Conservation (phyloP, 768 basidiomycete species). For the Postia placenta region DNA sequence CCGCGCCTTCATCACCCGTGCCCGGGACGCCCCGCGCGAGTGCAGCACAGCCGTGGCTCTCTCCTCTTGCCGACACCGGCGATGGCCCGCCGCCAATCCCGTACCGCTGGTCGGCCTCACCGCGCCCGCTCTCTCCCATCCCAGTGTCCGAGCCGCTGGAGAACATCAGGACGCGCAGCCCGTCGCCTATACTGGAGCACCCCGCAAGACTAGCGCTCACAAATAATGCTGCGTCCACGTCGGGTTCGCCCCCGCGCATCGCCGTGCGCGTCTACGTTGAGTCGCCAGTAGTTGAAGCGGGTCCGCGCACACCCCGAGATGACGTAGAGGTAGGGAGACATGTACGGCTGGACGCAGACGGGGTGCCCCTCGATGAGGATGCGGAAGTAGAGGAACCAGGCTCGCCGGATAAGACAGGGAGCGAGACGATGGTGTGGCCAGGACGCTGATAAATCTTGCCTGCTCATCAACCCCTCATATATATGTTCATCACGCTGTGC, state of each 20-base stretch:
- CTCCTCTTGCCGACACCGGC: too few species aligned
- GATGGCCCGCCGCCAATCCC: slow-evolving; percentile 8
- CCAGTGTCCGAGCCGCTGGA: slow-evolving; percentile 1
- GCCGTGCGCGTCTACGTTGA: background rate
- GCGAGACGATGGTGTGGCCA: slow-evolving; percentile 36
- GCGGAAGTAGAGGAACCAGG: slow-evolving; percentile 29
- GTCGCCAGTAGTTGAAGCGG: background rate
- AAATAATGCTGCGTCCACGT: too few species aligned
- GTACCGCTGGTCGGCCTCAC: slow-evolving; percentile 16
- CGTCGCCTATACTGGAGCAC: too few species aligned
- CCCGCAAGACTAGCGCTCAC: too few species aligned
- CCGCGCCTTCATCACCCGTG: too few species aligned
- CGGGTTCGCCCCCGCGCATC: background rate
- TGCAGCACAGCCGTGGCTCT: slow-evolving; percentile 3
- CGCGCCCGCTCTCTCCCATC: slow-evolving; percentile 6
- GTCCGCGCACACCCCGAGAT: too few species aligned
- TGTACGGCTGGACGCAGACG: slow-evolving; percentile 40
- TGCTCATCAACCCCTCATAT: background rate
- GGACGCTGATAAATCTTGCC: slow-evolving; percentile 27
- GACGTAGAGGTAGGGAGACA: too few species aligned
- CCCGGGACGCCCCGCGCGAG: slow-evolving; percentile 3
- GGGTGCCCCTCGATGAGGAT: slow-evolving; percentile 24
- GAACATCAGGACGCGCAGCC: too few species aligned
- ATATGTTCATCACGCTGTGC: background rate
- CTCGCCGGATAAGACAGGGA: slow-evolving; percentile 36